Evolutionary conservation across 345 rosid species (phyloP).

Genomic region (Psidium guajava): DNA sequence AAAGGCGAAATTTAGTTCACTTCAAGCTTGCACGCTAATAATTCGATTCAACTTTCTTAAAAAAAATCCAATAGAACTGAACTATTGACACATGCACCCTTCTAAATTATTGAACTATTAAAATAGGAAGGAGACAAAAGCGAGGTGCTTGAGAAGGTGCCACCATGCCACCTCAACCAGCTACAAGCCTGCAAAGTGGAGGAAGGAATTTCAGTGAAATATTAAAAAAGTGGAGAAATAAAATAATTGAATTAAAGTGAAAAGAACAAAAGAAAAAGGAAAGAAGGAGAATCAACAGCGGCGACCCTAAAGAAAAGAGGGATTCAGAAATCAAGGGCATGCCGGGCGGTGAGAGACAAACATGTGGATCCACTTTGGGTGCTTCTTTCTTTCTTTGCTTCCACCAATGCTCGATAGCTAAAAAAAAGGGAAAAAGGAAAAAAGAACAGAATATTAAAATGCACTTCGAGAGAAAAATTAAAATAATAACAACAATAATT

Average conservation of each 20-base stretch:
- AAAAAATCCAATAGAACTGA: too few relatives aligned
- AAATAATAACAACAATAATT: background rate
- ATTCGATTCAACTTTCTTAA: too few relatives aligned
- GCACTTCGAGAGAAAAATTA: background rate
- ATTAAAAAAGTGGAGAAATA: background rate
- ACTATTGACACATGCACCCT: rapidly evolving
- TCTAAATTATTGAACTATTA: background rate
- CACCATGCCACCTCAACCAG: background rate
- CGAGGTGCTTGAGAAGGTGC: background rate
- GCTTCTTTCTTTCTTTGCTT: background rate
- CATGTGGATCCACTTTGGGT: background rate
- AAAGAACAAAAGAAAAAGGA: background rate
- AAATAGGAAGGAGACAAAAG: background rate
- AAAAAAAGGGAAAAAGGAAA: too few relatives aligned
- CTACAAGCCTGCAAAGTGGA: background rate
- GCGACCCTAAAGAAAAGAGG: background rate
- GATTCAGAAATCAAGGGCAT: background rate
- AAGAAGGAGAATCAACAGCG: background rate
- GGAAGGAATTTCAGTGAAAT: background rate
- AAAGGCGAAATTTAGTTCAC: too few relatives aligned
- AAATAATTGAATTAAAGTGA: background rate
- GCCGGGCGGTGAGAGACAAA: background rate
- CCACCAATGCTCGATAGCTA: background rate
- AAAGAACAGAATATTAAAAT: background rate
- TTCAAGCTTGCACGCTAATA: too few relatives aligned